Evolutionary conservation across 257 asterid species (phyloP).

Genomic region (Euphrasia confusa): DNA sequence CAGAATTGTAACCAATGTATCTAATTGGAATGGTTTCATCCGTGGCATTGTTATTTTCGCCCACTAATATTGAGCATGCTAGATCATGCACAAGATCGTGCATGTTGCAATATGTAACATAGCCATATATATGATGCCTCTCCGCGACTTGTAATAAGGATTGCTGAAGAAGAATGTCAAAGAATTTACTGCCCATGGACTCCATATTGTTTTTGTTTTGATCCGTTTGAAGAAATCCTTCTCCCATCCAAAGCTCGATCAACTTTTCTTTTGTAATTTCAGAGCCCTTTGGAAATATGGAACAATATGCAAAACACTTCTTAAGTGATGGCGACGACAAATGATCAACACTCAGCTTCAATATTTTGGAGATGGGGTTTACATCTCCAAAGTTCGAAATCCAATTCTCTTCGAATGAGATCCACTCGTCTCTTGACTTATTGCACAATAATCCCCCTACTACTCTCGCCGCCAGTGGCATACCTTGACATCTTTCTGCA

Average conservation of each 20-base stretch:
- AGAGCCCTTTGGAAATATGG: conserved; percentile 11
- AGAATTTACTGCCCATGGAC: conserved; percentile 1
- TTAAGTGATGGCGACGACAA: no score
- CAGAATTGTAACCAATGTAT: not conserved
- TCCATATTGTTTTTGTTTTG: conserved; percentile 1
- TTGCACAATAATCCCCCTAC: no score
- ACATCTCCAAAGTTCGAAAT: conserved; percentile 7
- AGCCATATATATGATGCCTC: conserved; percentile 11
- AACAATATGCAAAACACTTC: conserved; percentile 33
- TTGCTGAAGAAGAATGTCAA: not conserved
- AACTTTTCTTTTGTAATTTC: not conserved
- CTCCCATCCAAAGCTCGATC: conserved; percentile 21
- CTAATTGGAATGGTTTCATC: not conserved
- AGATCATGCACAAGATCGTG: conserved; percentile 16
- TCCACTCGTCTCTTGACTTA: conserved; percentile 17
- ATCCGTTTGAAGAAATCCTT: conserved; percentile 19
- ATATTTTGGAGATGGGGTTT: not conserved
- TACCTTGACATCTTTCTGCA: not conserved
- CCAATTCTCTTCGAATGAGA: not conserved
- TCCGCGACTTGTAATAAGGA: no score
- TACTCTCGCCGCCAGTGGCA: no score
- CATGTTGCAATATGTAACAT: conserved; percentile 1
- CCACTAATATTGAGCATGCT: not conserved
- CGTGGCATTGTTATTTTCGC: not conserved
- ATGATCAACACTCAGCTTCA: no score